Conservation (phyloP, 2,329 filamentous ascomycete genomes). For the Exophiala alcalophila region DNA sequence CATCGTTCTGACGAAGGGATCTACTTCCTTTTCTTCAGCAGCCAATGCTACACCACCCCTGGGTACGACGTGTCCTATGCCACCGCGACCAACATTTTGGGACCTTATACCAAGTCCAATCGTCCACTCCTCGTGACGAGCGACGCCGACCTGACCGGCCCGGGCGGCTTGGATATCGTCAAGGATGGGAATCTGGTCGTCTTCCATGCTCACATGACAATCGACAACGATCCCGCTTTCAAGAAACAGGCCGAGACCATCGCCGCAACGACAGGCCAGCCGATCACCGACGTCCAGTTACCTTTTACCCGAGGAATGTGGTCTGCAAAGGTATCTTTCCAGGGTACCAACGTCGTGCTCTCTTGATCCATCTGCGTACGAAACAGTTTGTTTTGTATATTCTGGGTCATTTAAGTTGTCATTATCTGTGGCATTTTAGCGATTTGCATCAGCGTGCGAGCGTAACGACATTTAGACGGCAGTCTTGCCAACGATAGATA, state of each 20-base stretch:
- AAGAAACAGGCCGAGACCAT: slow-evolving; percentile 13
- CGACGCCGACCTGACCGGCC: slow-evolving; percentile 28
- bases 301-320: slow-evolving; percentile 28
- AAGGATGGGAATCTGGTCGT: slow-evolving; percentile 25
- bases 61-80: slow-evolving; percentile 62
- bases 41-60: slow-evolving; percentile 55
- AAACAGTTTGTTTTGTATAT: background rate
- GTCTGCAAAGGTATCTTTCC: slow-evolving; percentile 21
- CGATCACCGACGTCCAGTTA: slow-evolving; percentile 15
- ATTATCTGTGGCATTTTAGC: slow-evolving; percentile 1
- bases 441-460: slow-evolving; percentile 15
- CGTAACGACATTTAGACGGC: slow-evolving; percentile 1
- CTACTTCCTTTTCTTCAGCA: slow-evolving; percentile 63
- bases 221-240: slow-evolving; percentile 20
- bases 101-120: slow-evolving; percentile 40
- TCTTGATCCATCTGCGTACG: background rate
- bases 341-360: slow-evolving; percentile 15
- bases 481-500: slow-evolving; percentile 2
- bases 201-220: slow-evolving; percentile 29
- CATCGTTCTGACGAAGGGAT: slow-evolving; percentile 42
- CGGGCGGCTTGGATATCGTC: slow-evolving; percentile 30
- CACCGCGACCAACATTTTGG: slow-evolving; percentile 40
- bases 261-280: slow-evolving; percentile 11
- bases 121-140: slow-evolving; percentile 38
- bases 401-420: no score